Base-by-base conservation (phyloP, 192 early-diverging fungal genomes). In the Entrophospora sp. region DNA sequence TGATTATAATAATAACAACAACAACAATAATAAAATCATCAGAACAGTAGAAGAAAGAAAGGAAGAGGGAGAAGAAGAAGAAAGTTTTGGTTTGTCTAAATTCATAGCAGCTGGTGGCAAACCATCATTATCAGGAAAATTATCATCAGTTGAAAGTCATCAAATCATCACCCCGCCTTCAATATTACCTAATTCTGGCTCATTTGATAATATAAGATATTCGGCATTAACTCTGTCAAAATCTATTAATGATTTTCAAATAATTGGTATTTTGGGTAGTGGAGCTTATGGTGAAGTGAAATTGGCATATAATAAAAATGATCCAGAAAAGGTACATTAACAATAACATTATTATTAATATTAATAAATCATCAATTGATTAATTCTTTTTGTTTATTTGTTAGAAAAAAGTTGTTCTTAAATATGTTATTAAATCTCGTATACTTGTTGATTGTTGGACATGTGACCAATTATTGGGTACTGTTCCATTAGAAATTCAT, bases 401-500 rank as follows among this genome's bases (percentile, higher is more conserved):
- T 28, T 59, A 70, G 68, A 68, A 69, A 57, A 78, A 75, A 31
- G 74, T 85, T 24, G 87, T 89, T 46, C 72, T 90, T 63, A 90
- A 90, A 63, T 89, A 84, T 66, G 80, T 90, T 48, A 79, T 86
- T 60, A 87, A 89, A 70, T 80, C 80, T 25, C 77, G 81, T 40
- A 83, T 87, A 38, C 73, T 85, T 16, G 80, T 80, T 7, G 81
- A 81, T 51, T 80, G 76, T 32, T 91, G 89, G 89, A 89, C 77
- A 44, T 77, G 81, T 53, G 88, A 89, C 60, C 69, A 79, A 63
- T 61, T 74, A 22, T 66, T 87, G n/a, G 84, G 81, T 5, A 75
- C 83, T 64, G 78, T 94, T 8, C 90, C 92, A 2, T 75, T 82
- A 37, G 92, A 94, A 69, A 85, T 91, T 14, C 86, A 84, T 65